Evolutionary conservation across 2,329 filamentous ascomycete species (phyloP).

Genomic region (Diaporthe humulicola): DNA sequence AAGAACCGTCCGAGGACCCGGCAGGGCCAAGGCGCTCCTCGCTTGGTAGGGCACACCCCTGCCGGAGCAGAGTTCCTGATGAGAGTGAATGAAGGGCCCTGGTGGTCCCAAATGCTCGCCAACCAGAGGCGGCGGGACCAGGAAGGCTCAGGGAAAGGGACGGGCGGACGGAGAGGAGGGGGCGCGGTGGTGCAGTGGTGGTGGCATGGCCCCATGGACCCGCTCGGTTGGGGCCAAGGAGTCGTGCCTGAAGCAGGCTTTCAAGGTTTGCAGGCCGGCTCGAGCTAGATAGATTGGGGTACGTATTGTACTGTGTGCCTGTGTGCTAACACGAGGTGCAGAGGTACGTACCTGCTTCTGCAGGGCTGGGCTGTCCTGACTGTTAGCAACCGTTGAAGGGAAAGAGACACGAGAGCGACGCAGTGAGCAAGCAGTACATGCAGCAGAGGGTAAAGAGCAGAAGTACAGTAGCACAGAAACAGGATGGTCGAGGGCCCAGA

Average conservation of each 20-base stretch:
- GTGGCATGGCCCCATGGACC: slow-evolving; percentile 18
- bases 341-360: not conserved
- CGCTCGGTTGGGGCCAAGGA: slow-evolving; percentile 29
- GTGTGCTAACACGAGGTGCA: not conserved
- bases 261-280: slow-evolving; percentile 23
- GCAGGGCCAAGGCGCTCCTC: slow-evolving; percentile 13
- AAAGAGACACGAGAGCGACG: not conserved
- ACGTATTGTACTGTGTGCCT: not conserved
- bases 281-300: slow-evolving; percentile 20
- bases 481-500: not conserved
- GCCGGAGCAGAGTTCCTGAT: slow-evolving; percentile 22
- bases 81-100: not conserved
- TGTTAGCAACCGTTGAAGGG: not conserved
- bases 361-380: not conserved
- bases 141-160: not conserved
- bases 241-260: slow-evolving; percentile 31
- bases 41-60: not conserved
- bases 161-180: not conserved
- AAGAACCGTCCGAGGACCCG: not conserved
- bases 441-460: too few species aligned
- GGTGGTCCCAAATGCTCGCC: not conserved
- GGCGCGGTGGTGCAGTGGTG: not conserved
- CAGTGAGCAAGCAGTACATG: not conserved
- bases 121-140: slow-evolving; percentile 16
- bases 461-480: not conserved